Evolutionary conservation across 495 filamentous ascomycete species (phyloP).

Genomic region (Astrothelium macrocarpum): DNA sequence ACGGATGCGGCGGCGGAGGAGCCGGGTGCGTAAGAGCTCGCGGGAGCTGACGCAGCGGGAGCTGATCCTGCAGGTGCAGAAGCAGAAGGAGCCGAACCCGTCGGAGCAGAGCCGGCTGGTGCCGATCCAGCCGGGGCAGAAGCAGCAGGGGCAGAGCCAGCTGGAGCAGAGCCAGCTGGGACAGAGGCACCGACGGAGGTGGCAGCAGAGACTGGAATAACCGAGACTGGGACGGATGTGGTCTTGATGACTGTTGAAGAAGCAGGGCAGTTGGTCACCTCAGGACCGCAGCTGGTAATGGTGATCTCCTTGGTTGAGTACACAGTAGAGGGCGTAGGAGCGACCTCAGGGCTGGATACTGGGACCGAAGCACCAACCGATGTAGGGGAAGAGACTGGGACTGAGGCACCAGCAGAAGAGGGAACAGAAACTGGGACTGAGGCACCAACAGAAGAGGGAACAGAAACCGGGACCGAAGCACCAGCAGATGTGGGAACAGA

Average conservation of each 20-base stretch:
- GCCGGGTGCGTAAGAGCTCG: conserved; percentile 26
- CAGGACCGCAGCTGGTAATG: conserved; percentile 25
- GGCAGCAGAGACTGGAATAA: conserved; percentile 33
- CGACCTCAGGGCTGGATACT: conserved; percentile 4
- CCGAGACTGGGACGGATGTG: conserved; percentile 9
- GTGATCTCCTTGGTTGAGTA: conserved; percentile 23
- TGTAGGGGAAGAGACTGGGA: conserved; percentile 1
- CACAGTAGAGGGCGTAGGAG: conserved; percentile 19
- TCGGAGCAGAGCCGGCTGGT: conserved; percentile 12
- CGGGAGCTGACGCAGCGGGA: conserved; percentile 27
- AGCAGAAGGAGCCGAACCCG: neutral
- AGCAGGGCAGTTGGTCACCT: conserved; percentile 27
- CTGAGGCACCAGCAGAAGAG: neutral
- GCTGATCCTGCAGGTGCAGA: conserved; percentile 8
- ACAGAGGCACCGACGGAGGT: neutral
- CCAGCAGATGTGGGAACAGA: conserved; percentile 6
- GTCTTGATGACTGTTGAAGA: conserved; percentile 36
- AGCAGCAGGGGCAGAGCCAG: conserved; percentile 38
- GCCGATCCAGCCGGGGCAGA: conserved; percentile 17
- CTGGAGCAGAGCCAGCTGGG: neutral
- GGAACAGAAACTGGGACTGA: conserved; percentile 1
- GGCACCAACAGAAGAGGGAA: neutral
- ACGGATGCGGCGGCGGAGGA: conserved; percentile 15
- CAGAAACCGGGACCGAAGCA: conserved; percentile 1
- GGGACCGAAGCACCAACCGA: conserved; percentile 1